Base-by-base conservation (phyloP, 768 basidiomycete species). In the Galerina marginata region DNA sequence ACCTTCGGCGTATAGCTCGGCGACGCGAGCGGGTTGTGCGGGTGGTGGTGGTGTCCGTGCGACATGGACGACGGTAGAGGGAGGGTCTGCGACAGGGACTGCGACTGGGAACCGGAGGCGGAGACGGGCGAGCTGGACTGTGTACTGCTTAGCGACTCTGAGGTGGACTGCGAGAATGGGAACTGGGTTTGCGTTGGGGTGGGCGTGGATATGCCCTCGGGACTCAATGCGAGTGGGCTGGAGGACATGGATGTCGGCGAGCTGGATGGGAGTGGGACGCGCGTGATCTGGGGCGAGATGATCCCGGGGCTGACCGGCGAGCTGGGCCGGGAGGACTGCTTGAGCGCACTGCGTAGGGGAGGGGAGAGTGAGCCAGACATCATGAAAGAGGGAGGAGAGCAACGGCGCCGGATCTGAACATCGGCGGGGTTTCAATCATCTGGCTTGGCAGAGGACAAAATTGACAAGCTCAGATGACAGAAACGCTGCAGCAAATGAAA, bases 1-100 rank as follows among this genome's bases (percentile, higher is more conserved):
- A 94, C 93, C 67, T 90, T 90, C 9, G 86, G 83, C 9, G 85
- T 88, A 67, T 84, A 86, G 16, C 44, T 49, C 25, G 59, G 58
- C 23, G 61, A 46, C 37, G 46, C 37, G n/a, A 46, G 43, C 6
- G 59, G 39, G 54, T 48, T 43, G 47, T 38, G 48, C 40, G 49
- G 56, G 57, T 58, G 57, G 37, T 58, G 42, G 38, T 44, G 54
- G 14, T 51, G 29, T n/a, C 43, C 37, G 46, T 55, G 62, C 40
- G 33, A 43, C n/a, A 50, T 48, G 6, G 53, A 33, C 9, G 48
- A 59, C 9, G 58, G 46, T 15, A 45, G 7, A 14, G 49, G 25
- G 23, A 25, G 20, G 6, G 53, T 26, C 2, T 20, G 15, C 3
- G 54, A 42, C 6, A 39, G 38, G 7, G 42, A 44, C 3, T 16